A percentile compares a stretch with the other conserved stretches of the same genome.
Conservation (phyloP, 2,329 filamentous ascomycete species). For the Fusarium chuoi region DNA sequence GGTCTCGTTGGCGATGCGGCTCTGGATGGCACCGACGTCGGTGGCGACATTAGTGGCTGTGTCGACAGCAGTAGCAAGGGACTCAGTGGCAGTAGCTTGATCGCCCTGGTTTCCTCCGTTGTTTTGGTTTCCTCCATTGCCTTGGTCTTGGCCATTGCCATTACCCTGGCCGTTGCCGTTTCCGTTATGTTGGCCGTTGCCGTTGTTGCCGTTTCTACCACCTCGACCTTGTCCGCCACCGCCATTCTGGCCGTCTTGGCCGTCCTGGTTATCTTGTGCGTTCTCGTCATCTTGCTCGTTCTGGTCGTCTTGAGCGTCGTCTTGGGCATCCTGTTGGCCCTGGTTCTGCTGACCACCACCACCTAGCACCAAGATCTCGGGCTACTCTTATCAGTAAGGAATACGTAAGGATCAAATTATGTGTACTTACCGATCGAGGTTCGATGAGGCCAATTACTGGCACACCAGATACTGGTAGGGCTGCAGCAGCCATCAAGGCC, state of each 20-base stretch:
- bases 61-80: not conserved
- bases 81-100: not conserved
- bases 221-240: not conserved
- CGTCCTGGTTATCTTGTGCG: not conserved
- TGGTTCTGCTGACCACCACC: not conserved
- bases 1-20: not conserved
- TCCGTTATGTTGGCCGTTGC: not conserved
- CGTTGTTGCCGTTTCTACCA: not conserved
- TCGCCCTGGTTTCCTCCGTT: not conserved
- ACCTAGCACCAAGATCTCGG: not conserved
- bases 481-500: slow-evolving; percentile 24
- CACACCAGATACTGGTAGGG: slow-evolving; percentile 1
- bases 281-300: not conserved
- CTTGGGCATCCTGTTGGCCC: not conserved
- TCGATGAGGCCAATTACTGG: slow-evolving; percentile 21
- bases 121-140: not conserved
- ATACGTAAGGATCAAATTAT: fast-evolving
- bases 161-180: not conserved
- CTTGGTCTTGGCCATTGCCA: not conserved
- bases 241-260: not conserved
- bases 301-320: not conserved
- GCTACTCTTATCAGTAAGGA: not conserved
- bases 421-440: not conserved
- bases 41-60: not conserved
- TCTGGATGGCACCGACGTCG: not conserved